These are phyloP conservation scores for Gynostemma pentaphyllum DNA, from an alignment of 306 rosid genomes.

Conservation along the genomic window DNA sequence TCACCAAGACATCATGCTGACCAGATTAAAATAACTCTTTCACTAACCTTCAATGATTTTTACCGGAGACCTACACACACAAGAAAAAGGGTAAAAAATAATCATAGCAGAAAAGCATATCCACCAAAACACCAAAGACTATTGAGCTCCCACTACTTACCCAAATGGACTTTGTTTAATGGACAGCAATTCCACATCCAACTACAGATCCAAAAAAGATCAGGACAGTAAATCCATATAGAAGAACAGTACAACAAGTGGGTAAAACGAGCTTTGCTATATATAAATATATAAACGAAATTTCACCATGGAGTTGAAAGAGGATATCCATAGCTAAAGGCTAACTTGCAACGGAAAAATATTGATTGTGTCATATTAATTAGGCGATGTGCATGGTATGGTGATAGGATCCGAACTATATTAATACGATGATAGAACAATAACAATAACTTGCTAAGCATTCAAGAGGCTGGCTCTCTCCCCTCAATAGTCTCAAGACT, in stretches of 20 bases:
- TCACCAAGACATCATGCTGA: neutral
- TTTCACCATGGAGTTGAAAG: too few relatives aligned
- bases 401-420: too few relatives aligned
- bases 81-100: neutral
- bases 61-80: slow-evolving; percentile 56
- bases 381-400: too few relatives aligned
- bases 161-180: slow-evolving; percentile 94
- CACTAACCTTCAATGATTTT: slow-evolving; percentile 72
- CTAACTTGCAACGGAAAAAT: too few relatives aligned
- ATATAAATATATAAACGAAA: too few relatives aligned
- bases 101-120: neutral
- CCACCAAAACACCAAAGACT: neutral
- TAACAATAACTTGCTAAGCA: too few relatives aligned
- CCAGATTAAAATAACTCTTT: neutral
- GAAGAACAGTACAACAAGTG: slow-evolving; percentile 6
- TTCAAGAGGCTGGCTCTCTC: too few relatives aligned
- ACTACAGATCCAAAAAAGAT: slow-evolving; percentile 31
- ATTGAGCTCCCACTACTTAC: slow-evolving; percentile 31
- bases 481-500: too few relatives aligned
- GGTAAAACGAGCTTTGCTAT: too few relatives aligned
- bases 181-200: slow-evolving; percentile 77
- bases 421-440: too few relatives aligned
- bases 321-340: neutral
- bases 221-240: neutral
- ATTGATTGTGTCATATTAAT: too few relatives aligned